These are phyloP conservation scores for Talaromyces sp. DNA, from an alignment of 2,329 filamentous ascomycete species.

Conservation along the genomic window DNA sequence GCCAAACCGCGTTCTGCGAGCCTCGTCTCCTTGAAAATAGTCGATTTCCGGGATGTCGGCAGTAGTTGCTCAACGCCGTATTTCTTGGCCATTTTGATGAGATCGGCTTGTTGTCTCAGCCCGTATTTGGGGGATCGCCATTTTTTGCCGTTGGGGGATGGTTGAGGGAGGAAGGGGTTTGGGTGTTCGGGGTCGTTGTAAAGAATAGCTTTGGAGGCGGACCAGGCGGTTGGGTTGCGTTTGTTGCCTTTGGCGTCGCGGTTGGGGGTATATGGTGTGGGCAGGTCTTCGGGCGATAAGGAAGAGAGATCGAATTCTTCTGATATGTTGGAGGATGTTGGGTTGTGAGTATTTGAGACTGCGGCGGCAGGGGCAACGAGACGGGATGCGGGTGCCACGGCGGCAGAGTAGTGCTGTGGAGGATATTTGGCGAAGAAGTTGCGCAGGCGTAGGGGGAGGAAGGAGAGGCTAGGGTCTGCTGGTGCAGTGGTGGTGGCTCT, in stretches of 20 bases:
- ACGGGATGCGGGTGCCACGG: conserved; percentile 25
- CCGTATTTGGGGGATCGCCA: conserved; percentile 85
- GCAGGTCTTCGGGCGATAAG: conserved; percentile 22
- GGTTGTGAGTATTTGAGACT: conserved; percentile 25
- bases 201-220: conserved; percentile 34
- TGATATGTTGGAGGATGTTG: neutral
- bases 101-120: conserved; percentile 80
- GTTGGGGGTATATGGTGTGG: conserved; percentile 41
- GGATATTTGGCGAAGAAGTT: conserved; percentile 90
- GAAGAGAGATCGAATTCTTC: conserved; percentile 18
- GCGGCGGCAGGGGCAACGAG: conserved; percentile 25
- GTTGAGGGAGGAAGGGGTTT: conserved; percentile 76
- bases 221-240: conserved; percentile 31
- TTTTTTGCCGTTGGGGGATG: conserved; percentile 34
- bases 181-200: conserved; percentile 48
- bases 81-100: conserved; percentile 78
- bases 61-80: conserved; percentile 78
- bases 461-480: conserved; percentile 17
- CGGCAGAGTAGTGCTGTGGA: conserved; percentile 54
- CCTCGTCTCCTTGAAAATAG: conserved; percentile 62
- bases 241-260: conserved; percentile 43
- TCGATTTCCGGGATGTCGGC: conserved; percentile 72
- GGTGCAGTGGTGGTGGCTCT: conserved; percentile 1
- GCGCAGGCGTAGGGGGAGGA: conserved; percentile 71
- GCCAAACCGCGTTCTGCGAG: conserved; percentile 75